Evolutionary conservation across 106 monocot genomes (phyloP).

Genomic region (Dendrobium officinale): DNA sequence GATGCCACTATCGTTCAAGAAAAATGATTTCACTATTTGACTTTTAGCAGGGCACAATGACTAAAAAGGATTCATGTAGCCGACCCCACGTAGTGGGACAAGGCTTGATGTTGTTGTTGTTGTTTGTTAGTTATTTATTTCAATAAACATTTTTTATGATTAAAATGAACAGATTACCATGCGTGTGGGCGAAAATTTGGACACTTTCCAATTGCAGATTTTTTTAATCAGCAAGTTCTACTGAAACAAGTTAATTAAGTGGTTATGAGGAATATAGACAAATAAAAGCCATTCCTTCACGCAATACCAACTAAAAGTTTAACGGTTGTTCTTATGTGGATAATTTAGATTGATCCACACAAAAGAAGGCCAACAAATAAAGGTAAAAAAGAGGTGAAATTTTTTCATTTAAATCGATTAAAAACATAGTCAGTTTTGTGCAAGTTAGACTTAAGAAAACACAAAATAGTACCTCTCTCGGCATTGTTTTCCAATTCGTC

Average conservation of each 20-base stretch:
- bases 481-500: conserved; percentile 81
- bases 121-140: background rate
- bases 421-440: no score
- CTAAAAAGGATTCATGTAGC: no score
- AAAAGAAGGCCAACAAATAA: no score
- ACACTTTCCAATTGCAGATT: background rate
- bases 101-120: no score
- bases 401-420: no score
- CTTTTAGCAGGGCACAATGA: no score
- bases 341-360: no score
- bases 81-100: no score
- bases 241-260: background rate
- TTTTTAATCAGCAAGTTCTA: background rate
- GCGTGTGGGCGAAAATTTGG: background rate
- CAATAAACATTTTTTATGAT: background rate
- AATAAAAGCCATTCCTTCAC: background rate
- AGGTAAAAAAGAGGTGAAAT: no score
- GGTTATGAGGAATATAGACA: background rate
- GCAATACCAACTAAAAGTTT: no score
- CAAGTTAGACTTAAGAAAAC: no score
- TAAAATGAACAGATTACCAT: background rate
- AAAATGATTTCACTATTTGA: background rate
- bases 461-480: conserved; percentile 50
- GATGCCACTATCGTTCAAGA: background rate
- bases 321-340: no score